Evolutionary conservation across 805 yeast species (phyloP), one percentile per base, ranked within the genome.

Genomic region (Zygotorulaspora sp.): DNA sequence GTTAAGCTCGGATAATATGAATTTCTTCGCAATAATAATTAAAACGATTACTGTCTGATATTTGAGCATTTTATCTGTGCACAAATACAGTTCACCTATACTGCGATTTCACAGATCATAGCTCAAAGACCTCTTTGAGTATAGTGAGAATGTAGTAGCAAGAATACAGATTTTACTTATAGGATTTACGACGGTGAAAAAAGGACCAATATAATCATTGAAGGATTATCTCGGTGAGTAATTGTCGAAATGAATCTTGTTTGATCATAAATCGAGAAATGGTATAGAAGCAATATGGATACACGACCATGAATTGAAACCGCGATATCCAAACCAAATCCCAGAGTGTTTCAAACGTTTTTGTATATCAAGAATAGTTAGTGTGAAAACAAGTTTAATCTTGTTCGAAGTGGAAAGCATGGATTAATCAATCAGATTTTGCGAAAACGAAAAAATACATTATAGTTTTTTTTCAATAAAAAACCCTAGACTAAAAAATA

Each of bases 231-330:
- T 70, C 61, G 89, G 81, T 83, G 90, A 83, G 90, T 82, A 83
- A 67, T 62, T 61, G 71, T 75, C 81, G 65, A 33, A 34, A 8
- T 72, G 49, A 47, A 63, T 83, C 87, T 85, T 68, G 95, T 82
- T 85, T 81, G 88, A 88, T 68, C 82, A 77, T 78, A 80, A 84
- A 84, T 83, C 81, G 94, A 89, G 80, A 75, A 80, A 75, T 73
- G 73, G 73, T 77, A 81, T 66, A 62, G 79, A 47, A 49, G 48
- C 32, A 46, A 29, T 30, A 30, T 14, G 18, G 30, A 14, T 9
- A 12, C 14, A 9, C 4, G n/a, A n/a, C 30, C 14, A 9, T 26
- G 30, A 26, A 26, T 26, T 8, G 14, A 14, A 26, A 26, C 9
- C 16, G 14, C 17, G 14, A 26, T 14, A 26, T 47, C 43, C 34